Evolutionary conservation across 129 eudicot species (phyloP).

Genomic region (carrot (Daucus carota)): DH1_v3.0 NC_030387.2:35180001-35180500

Average conservation of each 20-base stretch:
- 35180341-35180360: neutral
- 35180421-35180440: neutral
- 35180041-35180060: no score
- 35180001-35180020: no score
- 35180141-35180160: neutral
- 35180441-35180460: conserved; percentile 18
- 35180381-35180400: neutral
- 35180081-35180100: no score
- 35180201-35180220: neutral
- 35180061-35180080: no score
- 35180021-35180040: no score
- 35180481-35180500: conserved; percentile 43
- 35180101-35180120: no score
- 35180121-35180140: neutral
- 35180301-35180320: neutral
- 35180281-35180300: neutral
- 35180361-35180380: neutral
- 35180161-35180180: neutral
- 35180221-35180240: neutral
- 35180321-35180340: neutral
- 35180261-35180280: neutral
- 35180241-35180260: neutral
- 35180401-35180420: neutral
- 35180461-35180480: conserved; percentile 38
- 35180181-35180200: no score